phyloP scores from a whole-genome alignment of 768 basidiomycete genomes.

The Panus rudis region DNA sequence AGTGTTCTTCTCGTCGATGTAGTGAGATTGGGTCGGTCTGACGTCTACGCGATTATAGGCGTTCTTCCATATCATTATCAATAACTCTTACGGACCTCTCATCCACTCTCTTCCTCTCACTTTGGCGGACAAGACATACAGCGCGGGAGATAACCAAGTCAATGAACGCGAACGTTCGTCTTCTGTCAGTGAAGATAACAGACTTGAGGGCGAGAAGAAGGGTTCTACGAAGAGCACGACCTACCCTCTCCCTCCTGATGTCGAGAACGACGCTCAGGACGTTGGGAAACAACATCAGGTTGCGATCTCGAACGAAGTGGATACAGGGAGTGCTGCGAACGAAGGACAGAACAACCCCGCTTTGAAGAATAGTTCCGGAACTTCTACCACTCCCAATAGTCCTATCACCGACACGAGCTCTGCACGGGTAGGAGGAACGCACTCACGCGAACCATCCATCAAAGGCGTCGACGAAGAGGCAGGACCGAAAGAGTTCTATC shows the following conservation, averaged over 20 bases:
- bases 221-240: background rate
- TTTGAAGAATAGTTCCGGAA: too few species aligned
- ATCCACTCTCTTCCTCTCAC: conserved; percentile 68
- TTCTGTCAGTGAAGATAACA: background rate
- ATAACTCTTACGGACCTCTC: conserved; percentile 77
- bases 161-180: too few species aligned
- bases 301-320: background rate
- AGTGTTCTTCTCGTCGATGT: conserved; percentile 20
- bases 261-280: too few species aligned
- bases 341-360: background rate
- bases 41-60: conserved; percentile 40
- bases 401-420: background rate
- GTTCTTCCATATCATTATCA: conserved; percentile 68
- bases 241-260: background rate
- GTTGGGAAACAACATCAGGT: background rate
- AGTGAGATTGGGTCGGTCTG: background rate
- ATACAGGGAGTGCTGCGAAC: background rate
- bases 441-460: conserved; percentile 13
- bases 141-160: conserved; percentile 11
- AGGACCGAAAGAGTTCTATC: conserved; percentile 65
- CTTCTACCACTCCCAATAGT: background rate
- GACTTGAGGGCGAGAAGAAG: background rate
- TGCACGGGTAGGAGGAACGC: background rate
- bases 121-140: conserved; percentile 63
- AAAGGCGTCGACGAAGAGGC: conserved; percentile 20